Evolutionary conservation across 2,329 filamentous ascomycete species (phyloP).

Genomic region (Penicillium palitans): DNA sequence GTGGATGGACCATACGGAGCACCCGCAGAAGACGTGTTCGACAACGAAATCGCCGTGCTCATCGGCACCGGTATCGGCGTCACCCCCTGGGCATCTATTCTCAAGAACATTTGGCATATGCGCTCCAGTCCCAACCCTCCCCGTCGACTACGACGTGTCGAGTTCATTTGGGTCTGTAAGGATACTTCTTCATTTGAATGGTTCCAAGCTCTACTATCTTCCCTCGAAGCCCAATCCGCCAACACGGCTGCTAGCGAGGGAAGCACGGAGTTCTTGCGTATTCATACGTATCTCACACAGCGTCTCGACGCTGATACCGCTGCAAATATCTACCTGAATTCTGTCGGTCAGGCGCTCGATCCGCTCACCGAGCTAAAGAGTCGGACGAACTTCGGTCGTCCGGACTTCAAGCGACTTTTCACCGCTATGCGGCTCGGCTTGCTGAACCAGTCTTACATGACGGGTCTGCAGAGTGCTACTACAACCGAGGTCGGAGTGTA

Average conservation of each 20-base stretch:
- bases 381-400: slow-evolving; percentile 91
- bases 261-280: slow-evolving; percentile 79
- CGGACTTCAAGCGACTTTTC: slow-evolving; percentile 81
- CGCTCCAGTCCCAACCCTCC: slow-evolving; percentile 88
- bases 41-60: slow-evolving; percentile 78
- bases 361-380: slow-evolving; percentile 88
- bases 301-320: slow-evolving; percentile 87
- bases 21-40: slow-evolving; percentile 96
- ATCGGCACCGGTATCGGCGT: slow-evolving; percentile 81
- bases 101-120: slow-evolving; percentile 98
- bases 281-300: slow-evolving; percentile 97
- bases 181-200: slow-evolving; percentile 96
- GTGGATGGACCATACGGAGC: slow-evolving; percentile 97
- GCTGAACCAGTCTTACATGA: slow-evolving; percentile 78
- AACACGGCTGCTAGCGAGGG: slow-evolving; percentile 61
- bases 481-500: slow-evolving; percentile 92
- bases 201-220: slow-evolving; percentile 93
- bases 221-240: slow-evolving; percentile 82
- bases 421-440: slow-evolving; percentile 85
- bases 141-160: slow-evolving; percentile 83
- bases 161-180: slow-evolving; percentile 99
- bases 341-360: slow-evolving; percentile 81
- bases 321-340: slow-evolving; percentile 96
- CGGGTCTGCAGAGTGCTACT: slow-evolving; percentile 72
- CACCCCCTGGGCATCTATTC: slow-evolving; percentile 81